Base-by-base conservation (phyloP, 2,329 filamentous ascomycete species). In the Purpureocillium takamizusanense region DNA sequence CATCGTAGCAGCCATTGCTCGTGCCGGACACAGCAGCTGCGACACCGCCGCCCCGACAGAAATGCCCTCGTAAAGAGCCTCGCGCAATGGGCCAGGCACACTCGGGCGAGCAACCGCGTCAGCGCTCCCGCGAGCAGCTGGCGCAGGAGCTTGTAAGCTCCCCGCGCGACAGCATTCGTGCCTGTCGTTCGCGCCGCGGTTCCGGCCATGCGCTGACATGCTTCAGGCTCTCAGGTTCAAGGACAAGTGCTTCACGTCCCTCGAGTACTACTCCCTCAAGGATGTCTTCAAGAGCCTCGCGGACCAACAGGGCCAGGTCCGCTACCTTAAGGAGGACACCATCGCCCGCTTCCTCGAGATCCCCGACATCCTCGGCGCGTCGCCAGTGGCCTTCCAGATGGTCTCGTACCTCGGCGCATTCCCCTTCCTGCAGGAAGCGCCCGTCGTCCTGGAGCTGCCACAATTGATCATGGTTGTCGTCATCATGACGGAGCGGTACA, bases 231-330 rank as follows among this genome's bases (percentile, higher is more conserved):
- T 65, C 39, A 73, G 64, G 48, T 86, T 87, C 55, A 81, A 77
- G 39, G 72, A 77, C 42, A 81, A 78, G 51, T 84, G 79, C 60
- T 86, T 83, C 59, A 78, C 78, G 1, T 71, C 78, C 2, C 67
- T 87, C 40, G 83, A 88, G 58, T 65, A 85, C 23, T 85, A 83
- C 59, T 84, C 76, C 25, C 77, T 86, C 59, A 81, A 79, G 49
- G 77, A 84, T 53, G 81, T 86, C 51, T 87, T 87, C 63, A 73
- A 71, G 42, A 74, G 69, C 41, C 76, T 87, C 15, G 79, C 83
- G 46, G 81, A 86, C 49, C 60, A 70, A 13, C 70, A 82, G 51
- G 74, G 71, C 35, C 64, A 69, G 32, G 62, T 85, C 34, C 68
- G 67, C 37, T 84, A 85, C 54, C 72, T 86, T 46, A 83, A 78